Conservation (phyloP, 164 flowering plant genomes). For the Saururus chinensis region DNA sequence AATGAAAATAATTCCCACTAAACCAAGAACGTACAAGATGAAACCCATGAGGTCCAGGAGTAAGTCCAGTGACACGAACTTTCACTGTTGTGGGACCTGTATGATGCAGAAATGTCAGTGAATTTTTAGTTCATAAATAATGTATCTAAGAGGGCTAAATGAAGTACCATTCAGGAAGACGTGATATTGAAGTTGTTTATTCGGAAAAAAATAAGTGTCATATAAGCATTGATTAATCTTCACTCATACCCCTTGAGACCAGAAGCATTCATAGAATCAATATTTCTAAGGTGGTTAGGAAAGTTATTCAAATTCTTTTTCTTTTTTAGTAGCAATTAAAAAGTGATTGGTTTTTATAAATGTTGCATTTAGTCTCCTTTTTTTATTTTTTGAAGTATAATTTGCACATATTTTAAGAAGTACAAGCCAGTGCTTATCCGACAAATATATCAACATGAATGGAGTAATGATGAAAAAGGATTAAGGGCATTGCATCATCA, state of each 20-base stretch:
- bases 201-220: no score
- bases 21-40: slow-evolving; percentile 45
- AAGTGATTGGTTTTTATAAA: no score
- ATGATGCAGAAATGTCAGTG: background rate
- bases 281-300: no score
- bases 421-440: background rate
- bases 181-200: no score
- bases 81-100: slow-evolving; percentile 83
- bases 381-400: background rate
- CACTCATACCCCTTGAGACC: no score
- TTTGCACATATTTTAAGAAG: background rate
- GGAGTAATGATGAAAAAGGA: background rate
- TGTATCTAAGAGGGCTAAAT: background rate
- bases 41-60: slow-evolving; percentile 84
- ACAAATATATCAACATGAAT: no score
- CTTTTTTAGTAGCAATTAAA: no score
- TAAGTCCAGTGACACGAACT: slow-evolving; percentile 44
- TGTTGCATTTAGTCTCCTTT: no score
- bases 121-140: background rate
- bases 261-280: no score
- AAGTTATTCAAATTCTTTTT: no score
- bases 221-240: no score
- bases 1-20: background rate
- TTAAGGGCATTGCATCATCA: background rate
- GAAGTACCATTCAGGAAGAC: background rate